A percentile compares a stretch with the other conserved stretches of the same genome.
These are phyloP conservation scores for Anisogramma anomala DNA, from an alignment of 2,329 filamentous ascomycete species.

Conservation along the genomic window DNA sequence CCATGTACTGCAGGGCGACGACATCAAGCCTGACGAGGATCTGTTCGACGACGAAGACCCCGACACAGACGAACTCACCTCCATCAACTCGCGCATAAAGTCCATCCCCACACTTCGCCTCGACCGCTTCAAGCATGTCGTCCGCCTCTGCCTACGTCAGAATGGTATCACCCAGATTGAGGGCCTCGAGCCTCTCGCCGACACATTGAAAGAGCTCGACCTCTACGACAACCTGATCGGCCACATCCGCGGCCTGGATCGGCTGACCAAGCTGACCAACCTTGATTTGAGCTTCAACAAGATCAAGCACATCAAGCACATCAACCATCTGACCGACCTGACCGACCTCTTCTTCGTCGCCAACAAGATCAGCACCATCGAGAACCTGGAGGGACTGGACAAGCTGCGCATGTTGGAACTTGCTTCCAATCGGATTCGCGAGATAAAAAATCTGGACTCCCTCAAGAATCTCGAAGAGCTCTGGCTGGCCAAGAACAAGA, in stretches of 20 bases:
- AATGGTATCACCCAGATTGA: conserved; percentile 77
- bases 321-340: conserved; percentile 65
- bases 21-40: conserved; percentile 72
- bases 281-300: conserved; percentile 98
- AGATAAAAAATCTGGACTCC: conserved; percentile 74
- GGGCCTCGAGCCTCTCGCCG: conserved; percentile 54
- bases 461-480: conserved; percentile 72
- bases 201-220: conserved; percentile 71
- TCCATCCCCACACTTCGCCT: conserved; percentile 70
- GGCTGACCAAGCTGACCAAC: conserved; percentile 60
- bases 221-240: conserved; percentile 93
- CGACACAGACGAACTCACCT: conserved; percentile 67
- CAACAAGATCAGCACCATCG: conserved; percentile 84
- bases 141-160: conserved; percentile 79
- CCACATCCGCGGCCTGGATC: conserved; percentile 74
- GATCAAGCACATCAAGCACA: conserved; percentile 93
- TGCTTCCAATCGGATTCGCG: conserved; percentile 80
- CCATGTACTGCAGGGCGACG: conserved; percentile 56
- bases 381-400: conserved; percentile 64
- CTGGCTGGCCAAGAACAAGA: conserved; percentile 96
- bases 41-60: conserved; percentile 48
- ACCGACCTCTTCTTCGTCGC: conserved; percentile 85
- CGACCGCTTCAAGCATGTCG: conserved; percentile 67
- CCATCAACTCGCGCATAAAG: conserved; percentile 74
- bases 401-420: conserved; percentile 77